Evolutionary conservation across 2,329 filamentous ascomycete species (phyloP), one percentile per base, ranked within the genome.

Genomic region (Alternaria alternata): DNA sequence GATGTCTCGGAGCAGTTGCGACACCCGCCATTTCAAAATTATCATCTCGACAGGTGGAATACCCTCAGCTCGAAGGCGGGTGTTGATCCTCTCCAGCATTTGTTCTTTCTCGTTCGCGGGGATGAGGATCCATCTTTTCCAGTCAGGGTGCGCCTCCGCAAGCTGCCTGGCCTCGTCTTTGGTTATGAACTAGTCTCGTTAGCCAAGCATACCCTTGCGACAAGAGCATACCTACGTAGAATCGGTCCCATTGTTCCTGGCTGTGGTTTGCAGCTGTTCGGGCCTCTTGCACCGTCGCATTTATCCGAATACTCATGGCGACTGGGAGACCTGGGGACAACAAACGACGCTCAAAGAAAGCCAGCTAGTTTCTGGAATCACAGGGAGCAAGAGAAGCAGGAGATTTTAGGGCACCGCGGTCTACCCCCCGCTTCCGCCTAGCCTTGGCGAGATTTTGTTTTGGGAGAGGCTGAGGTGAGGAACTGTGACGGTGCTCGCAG

Each of bases 271-370:
- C 74, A 56, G 71, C 71, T 36, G 69, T 70, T 59, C 73, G 70
- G 64, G 73, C 74, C 69, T 78, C 74, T 56, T 71, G 69, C 47
- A 77, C 75, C 34, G 75, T 77, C 59, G 75, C 75, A 67, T 78
- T 78, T 70, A 76, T 75, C 62, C 73, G 71, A 65, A 78, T 76
- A 69, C 73, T 77, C 75, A 77, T 77, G 57, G 67, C 74, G 59
- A 61, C 54, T 22, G 62, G 55, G 59, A 64, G 51, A 51, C 54
- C 64, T 65, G 59, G 57, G 57, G 59, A 67, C 63, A 66, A 63
- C 64, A 66, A 59, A 62, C 46, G 63, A 62, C 65, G 65, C 53
- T 68, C 46, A 64, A 65, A 64, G 62, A 61, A 61, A 62, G 66
- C 63, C 65, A 61, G 63, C 67, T 52, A 68, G 68, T 65, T 67